A percentile compares a stretch with the other conserved stretches of the same genome.
Conservation (phyloP, 805 yeast species). For the Teunomyces tritomae region DNA sequence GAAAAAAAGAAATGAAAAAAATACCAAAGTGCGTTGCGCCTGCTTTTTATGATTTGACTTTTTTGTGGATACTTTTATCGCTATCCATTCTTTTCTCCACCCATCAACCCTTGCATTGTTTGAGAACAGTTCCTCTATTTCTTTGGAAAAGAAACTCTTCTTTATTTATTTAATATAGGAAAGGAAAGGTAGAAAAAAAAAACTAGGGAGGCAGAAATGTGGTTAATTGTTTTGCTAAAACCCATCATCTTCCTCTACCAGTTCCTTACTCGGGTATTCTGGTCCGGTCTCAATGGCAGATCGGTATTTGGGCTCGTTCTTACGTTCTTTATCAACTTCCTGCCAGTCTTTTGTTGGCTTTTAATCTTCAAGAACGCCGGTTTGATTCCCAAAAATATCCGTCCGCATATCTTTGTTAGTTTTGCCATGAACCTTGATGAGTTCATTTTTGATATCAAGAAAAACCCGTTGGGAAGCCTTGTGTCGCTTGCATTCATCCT, state of each 20-base stretch:
- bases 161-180: too few relatives aligned
- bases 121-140: too few relatives aligned
- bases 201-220: background rate
- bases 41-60: too few relatives aligned
- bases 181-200: too few relatives aligned
- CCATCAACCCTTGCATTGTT: too few relatives aligned
- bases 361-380: slow-evolving; percentile 59
- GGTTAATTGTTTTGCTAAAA: background rate
- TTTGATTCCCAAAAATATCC: slow-evolving; percentile 47
- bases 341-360: slow-evolving; percentile 55
- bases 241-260: slow-evolving; percentile 9
- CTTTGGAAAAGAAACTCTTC: too few relatives aligned
- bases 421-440: slow-evolving; percentile 44
- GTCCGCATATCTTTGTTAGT: slow-evolving; percentile 54
- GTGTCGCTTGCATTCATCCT: slow-evolving; percentile 1
- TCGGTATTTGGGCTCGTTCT: slow-evolving; percentile 36
- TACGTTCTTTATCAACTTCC: slow-evolving; percentile 49
- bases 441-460: slow-evolving; percentile 28
- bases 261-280: slow-evolving; percentile 14
- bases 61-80: too few relatives aligned
- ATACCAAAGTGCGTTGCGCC: too few relatives aligned
- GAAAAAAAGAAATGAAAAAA: too few relatives aligned
- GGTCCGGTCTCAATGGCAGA: slow-evolving; percentile 36
- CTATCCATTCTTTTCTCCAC: too few relatives aligned
- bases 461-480: slow-evolving; percentile 5